phyloP scores from a whole-genome alignment of 768 basidiomycete genomes.

The Daedaleopsis nitida region DNA sequence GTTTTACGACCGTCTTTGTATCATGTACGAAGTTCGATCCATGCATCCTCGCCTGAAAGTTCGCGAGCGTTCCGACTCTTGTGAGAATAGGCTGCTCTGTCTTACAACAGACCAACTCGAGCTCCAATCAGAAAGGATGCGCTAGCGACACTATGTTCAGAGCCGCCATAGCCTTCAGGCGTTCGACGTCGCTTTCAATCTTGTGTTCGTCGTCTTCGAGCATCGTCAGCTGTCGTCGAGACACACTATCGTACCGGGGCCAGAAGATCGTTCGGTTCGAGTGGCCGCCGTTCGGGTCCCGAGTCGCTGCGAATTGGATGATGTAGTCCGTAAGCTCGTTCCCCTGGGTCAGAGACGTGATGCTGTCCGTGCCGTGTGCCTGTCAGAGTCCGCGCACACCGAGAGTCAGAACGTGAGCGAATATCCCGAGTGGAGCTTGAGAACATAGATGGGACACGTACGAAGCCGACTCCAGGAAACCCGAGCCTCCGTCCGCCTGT shows the following conservation, averaged over 20 bases:
- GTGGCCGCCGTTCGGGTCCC: constrained; percentile 41
- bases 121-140: too few species aligned
- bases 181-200: neutral
- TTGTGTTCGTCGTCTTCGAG: constrained; percentile 26
- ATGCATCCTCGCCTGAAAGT: too few species aligned
- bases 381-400: neutral
- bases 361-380: constrained; percentile 27
- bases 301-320: constrained; percentile 41
- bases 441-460: too few species aligned
- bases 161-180: neutral
- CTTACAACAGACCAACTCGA: too few species aligned
- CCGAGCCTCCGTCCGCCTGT: too few species aligned
- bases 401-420: too few species aligned
- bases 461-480: too few species aligned
- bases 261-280: constrained; percentile 36
- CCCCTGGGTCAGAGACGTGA: constrained; percentile 9
- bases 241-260: constrained; percentile 43
- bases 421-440: too few species aligned
- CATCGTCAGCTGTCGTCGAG: constrained; percentile 35
- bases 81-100: too few species aligned
- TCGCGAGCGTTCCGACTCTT: too few species aligned
- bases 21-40: too few species aligned
- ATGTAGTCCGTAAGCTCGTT: constrained; percentile 48
- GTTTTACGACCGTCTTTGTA: too few species aligned
- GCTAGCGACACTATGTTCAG: neutral